These are phyloP conservation scores for Penstemon newberryi DNA, from an alignment of 257 asterid genomes.

Conservation along the genomic window DNA sequence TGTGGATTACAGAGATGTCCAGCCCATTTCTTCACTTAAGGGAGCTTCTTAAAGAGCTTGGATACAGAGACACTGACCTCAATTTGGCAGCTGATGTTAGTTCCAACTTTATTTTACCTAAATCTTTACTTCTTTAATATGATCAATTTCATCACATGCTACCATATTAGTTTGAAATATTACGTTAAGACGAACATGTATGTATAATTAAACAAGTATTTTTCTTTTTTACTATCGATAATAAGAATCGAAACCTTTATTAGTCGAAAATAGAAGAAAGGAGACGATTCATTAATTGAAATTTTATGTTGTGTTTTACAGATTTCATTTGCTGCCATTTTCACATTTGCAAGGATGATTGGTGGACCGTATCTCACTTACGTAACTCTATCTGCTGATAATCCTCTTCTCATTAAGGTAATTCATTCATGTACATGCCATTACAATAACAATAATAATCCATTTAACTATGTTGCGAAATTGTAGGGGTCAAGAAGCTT, in stretches of 20 bases:
- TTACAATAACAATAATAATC: neutral
- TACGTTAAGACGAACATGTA: too few relatives aligned
- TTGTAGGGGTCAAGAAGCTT: too few relatives aligned
- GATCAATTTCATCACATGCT: too few relatives aligned
- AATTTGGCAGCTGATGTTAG: conserved; percentile 90
- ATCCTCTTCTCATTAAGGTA: conserved; percentile 80
- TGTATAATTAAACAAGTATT: too few relatives aligned
- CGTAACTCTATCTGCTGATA: conserved; percentile 60
- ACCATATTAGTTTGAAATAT: too few relatives aligned
- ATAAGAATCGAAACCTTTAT: neutral
- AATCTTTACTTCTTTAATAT: too few relatives aligned
- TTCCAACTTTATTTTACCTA: neutral
- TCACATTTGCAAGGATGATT: conserved; percentile 79
- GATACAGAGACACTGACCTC: conserved; percentile 63
- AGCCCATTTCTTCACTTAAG: conserved; percentile 86
- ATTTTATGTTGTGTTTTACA: conserved; percentile 27
- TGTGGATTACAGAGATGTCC: conserved; percentile 82
- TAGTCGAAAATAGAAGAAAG: neutral
- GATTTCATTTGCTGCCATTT: conserved; percentile 64
- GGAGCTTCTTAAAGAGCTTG: conserved; percentile 86
- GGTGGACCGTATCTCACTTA: conserved; percentile 80
- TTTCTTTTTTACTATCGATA: neutral
- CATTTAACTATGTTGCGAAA: too few relatives aligned
- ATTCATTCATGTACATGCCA: neutral
- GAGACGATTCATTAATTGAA: neutral